phyloP scores from a whole-genome alignment of 768 basidiomycete species.

The Crucibulum laeve region DNA sequence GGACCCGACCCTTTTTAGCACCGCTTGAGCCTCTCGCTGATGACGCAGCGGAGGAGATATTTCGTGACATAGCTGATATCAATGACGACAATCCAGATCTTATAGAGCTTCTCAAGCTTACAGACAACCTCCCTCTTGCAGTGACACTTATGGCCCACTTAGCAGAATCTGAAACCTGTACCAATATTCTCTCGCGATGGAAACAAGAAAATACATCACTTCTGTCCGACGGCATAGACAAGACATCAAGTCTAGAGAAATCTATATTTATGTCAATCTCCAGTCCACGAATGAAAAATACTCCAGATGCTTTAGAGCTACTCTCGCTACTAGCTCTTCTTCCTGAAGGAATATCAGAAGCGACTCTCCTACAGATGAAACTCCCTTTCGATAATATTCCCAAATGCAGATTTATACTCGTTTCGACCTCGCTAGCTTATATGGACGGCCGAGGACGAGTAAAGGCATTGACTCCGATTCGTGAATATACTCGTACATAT shows the following conservation, averaged over 20 bases:
- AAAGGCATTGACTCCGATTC: background rate
- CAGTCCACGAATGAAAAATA: background rate
- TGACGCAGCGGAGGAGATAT: background rate
- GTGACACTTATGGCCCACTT: background rate
- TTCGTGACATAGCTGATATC: background rate
- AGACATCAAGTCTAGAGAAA: background rate
- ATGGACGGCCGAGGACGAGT: background rate
- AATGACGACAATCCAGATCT: background rate
- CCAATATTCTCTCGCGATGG: background rate
- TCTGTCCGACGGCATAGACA: background rate
- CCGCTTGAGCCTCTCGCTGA: background rate
- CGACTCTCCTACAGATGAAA: background rate
- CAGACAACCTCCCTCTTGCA: background rate
- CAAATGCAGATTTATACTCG: background rate
- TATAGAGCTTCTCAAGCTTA: background rate
- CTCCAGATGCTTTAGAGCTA: background rate
- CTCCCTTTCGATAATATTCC: background rate
- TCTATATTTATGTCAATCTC: background rate
- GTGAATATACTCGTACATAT: background rate
- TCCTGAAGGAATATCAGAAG: background rate
- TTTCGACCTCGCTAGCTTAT: background rate
- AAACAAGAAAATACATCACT: background rate
- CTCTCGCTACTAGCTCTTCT: background rate
- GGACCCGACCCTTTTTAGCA: background rate
- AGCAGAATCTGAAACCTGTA: background rate